Conservation (phyloP, 169 alveolate species). For the Plasmodium relictum region DNA sequence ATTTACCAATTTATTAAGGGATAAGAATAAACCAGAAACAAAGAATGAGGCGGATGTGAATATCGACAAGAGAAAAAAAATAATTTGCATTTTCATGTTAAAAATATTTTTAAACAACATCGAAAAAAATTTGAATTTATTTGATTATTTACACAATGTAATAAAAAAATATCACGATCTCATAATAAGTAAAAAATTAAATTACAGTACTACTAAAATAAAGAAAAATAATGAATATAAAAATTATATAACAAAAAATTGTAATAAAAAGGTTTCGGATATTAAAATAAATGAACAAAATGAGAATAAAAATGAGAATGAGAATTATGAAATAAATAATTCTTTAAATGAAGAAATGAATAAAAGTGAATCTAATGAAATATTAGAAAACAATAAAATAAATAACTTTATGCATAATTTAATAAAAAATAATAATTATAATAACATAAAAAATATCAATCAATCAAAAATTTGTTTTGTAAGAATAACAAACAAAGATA, state of each 20-base stretch:
- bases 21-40: background rate
- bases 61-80: constrained; percentile 10
- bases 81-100: constrained; percentile 57
- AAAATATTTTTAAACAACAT: constrained; percentile 39
- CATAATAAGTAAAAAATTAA: background rate
- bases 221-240: background rate
- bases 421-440: constrained; percentile 25
- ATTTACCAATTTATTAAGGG: constrained; percentile 28
- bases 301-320: background rate
- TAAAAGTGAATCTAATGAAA: background rate
- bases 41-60: background rate
- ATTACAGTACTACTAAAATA: background rate
- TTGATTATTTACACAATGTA: constrained; percentile 24
- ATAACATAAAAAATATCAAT: constrained; percentile 22
- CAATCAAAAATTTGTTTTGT: constrained; percentile 20
- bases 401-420: constrained; percentile 23
- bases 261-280: background rate
- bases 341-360: background rate
- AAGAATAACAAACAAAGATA: constrained; percentile 9
- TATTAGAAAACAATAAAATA: background rate
- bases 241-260: background rate
- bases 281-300: background rate
- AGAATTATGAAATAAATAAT: background rate
- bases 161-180: constrained; percentile 33
- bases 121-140: constrained; percentile 50